phyloP scores from a whole-genome alignment of 192 early-diverging fungal species.

The Martensiomyces pterosporus region DNA sequence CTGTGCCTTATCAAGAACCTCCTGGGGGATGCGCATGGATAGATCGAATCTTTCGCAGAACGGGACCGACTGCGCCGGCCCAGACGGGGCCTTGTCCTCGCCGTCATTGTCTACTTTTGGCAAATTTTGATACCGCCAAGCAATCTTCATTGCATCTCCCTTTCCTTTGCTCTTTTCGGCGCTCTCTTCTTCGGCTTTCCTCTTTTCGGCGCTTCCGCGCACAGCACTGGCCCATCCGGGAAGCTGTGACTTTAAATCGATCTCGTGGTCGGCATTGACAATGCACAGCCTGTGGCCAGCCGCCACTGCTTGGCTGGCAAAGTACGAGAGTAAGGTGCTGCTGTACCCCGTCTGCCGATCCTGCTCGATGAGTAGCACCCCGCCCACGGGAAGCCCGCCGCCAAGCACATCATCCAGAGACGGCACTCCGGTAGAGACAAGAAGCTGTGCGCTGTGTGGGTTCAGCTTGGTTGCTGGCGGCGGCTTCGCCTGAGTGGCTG shows the following conservation, averaged over 20 bases:
- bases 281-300: conserved; percentile 67
- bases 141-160: conserved; percentile 78
- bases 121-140: conserved; percentile 90
- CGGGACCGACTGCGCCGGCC: conserved; percentile 34
- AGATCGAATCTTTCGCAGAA: conserved; percentile 86
- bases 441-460: conserved; percentile 69
- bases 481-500: conserved; percentile 55
- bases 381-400: conserved; percentile 83
- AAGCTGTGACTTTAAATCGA: conserved; percentile 53
- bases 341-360: conserved; percentile 82
- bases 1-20: conserved; percentile 54
- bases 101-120: conserved; percentile 41
- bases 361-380: conserved; percentile 69
- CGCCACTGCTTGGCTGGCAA: conserved; percentile 80
- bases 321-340: conserved; percentile 73
- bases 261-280: conserved; percentile 63
- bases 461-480: conserved; percentile 71
- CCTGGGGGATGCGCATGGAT: conserved; percentile 66
- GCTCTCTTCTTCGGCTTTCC: conserved; percentile 16
- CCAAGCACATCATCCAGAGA: conserved; percentile 84
- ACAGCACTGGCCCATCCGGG: conserved; percentile 38
- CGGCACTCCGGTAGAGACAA: conserved; percentile 79
- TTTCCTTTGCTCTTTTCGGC: conserved; percentile 20
- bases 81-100: neutral
- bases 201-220: neutral